Conservation (phyloP, 75 land plant genomes). For the Cupressus sempervirens region DNA sequence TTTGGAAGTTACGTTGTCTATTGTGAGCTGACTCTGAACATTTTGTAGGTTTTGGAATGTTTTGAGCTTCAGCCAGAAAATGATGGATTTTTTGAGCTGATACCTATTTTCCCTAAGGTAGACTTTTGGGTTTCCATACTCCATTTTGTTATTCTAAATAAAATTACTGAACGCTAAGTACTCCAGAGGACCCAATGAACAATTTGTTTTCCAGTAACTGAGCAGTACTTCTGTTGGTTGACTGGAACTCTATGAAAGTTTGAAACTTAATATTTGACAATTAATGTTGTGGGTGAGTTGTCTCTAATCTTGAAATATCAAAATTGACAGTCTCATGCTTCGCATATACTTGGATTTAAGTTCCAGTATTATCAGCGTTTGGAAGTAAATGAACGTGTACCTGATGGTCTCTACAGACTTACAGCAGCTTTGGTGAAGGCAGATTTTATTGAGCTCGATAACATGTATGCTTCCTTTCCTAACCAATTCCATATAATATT, state of each 20-base stretch:
- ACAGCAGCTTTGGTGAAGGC: slow-evolving; percentile 85
- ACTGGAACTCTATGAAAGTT: not conserved
- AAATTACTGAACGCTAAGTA: not conserved
- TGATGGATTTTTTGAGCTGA: slow-evolving; percentile 66
- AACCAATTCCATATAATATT: not conserved
- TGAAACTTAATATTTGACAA: not conserved
- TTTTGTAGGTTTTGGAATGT: slow-evolving; percentile 86
- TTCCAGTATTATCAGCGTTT: slow-evolving; percentile 95
- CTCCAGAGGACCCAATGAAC: not conserved
- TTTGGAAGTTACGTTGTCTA: not conserved
- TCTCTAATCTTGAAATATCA: slow-evolving; percentile 11
- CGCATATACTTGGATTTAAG: slow-evolving; percentile 98
- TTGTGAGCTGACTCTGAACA: not conserved
- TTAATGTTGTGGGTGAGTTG: not conserved
- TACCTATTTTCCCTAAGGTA: slow-evolving; percentile 98
- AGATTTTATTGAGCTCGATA: slow-evolving; percentile 86
- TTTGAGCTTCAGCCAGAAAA: slow-evolving; percentile 93
- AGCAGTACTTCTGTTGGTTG: not conserved
- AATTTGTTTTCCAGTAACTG: not conserved
- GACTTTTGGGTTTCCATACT: not conserved
- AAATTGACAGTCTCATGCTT: slow-evolving; percentile 76
- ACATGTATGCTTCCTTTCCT: slow-evolving; percentile 63
- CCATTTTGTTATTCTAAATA: not conserved
- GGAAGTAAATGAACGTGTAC: slow-evolving; percentile 74
- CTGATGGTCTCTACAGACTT: slow-evolving; percentile 76